Conservation (phyloP, 2,329 filamentous ascomycete genomes). For the Colletotrichum chrysophilum region DNA sequence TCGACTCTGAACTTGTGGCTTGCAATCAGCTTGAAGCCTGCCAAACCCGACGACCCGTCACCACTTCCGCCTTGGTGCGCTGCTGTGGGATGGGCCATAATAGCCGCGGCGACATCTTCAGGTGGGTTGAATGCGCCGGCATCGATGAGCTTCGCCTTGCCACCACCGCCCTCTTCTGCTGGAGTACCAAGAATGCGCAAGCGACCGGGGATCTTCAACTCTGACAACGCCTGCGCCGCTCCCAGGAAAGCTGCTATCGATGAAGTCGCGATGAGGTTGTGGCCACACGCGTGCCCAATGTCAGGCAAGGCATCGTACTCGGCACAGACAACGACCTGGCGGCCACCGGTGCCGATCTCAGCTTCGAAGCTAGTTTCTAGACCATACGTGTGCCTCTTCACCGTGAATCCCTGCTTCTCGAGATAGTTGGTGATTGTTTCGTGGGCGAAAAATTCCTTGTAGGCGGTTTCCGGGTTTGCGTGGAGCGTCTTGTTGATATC, state of each 20-base stretch:
- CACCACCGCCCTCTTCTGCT: constrained; percentile 48
- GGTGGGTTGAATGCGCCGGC: constrained; percentile 32
- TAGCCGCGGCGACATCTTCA: constrained; percentile 39
- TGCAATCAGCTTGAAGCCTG: constrained; percentile 34
- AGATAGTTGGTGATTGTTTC: constrained; percentile 52
- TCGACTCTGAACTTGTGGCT: constrained; percentile 35
- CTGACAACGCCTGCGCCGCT: constrained; percentile 35
- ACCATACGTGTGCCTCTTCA: constrained; percentile 55
- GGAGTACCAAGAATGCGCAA: constrained; percentile 47
- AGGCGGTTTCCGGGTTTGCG: constrained; percentile 54
- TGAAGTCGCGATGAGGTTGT: constrained; percentile 49
- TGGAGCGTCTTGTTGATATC: constrained; percentile 35
- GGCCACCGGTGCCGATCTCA: constrained; percentile 44
- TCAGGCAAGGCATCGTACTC: constrained; percentile 54
- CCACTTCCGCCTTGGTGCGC: constrained; percentile 8
- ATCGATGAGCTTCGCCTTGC: constrained; percentile 41
- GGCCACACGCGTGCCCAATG: constrained; percentile 52
- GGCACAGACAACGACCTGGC: constrained; percentile 45
- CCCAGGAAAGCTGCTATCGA: constrained; percentile 46
- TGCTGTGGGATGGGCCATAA: constrained; percentile 32
- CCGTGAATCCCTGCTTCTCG: constrained; percentile 46
- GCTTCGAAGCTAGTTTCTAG: constrained; percentile 57
- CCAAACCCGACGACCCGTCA: constrained; percentile 24
- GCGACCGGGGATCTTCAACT: constrained; percentile 34
- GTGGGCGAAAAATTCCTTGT: constrained; percentile 56